Conservation (phyloP, 352 stramenopile species). For the Globisporangium yorkense region DNA sequence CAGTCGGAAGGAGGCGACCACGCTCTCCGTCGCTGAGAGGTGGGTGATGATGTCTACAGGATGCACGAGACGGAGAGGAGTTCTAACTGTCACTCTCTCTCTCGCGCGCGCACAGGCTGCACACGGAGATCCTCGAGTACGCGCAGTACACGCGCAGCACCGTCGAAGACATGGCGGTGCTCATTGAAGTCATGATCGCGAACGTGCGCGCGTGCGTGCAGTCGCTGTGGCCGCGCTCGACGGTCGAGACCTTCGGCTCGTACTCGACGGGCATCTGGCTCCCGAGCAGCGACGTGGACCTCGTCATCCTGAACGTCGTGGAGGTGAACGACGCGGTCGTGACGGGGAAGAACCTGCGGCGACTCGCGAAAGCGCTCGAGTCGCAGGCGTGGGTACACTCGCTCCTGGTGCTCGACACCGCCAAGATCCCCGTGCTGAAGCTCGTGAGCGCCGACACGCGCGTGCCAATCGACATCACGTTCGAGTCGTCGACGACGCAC, state of each 20-base stretch:
- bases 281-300: conserved; percentile 79
- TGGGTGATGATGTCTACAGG: neutral
- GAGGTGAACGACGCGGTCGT: conserved; percentile 54
- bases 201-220: conserved; percentile 64
- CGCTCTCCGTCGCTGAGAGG: conserved; percentile 28
- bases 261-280: conserved; percentile 87
- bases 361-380: conserved; percentile 50
- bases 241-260: conserved; percentile 78
- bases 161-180: conserved; percentile 67
- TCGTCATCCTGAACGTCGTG: conserved; percentile 74
- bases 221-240: conserved; percentile 66
- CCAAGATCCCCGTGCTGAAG: conserved; percentile 83
- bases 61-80: neutral
- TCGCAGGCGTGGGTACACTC: conserved; percentile 76
- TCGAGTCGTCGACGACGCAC: conserved; percentile 76
- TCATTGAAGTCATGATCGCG: conserved; percentile 81
- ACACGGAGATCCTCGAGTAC: conserved; percentile 81
- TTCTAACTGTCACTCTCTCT: neutral
- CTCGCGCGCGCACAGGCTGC: conserved; percentile 24
- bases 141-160: conserved; percentile 59
- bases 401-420: conserved; percentile 73
- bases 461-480: conserved; percentile 84
- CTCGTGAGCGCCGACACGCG: conserved; percentile 67
- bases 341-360: conserved; percentile 50
- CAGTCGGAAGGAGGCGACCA: conserved; percentile 12